Conservation (phyloP, 1,284 basidiomycete genomes). For the Tilletia indica region DNA sequence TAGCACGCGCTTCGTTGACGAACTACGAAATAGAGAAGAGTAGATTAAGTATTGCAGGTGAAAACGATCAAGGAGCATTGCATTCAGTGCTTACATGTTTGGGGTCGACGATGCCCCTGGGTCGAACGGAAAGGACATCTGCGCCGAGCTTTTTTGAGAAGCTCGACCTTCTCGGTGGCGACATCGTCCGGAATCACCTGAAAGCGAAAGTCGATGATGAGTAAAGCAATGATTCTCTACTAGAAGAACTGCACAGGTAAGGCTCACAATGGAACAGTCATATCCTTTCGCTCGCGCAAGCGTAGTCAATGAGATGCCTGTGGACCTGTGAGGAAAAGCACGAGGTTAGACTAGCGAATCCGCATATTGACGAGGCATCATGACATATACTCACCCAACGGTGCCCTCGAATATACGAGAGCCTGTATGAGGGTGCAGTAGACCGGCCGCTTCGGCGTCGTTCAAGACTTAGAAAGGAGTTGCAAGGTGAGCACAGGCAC, state of each 20-base stretch:
- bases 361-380: no score
- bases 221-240: not conserved
- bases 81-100: slow-evolving; percentile 31
- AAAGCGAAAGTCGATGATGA: not conserved
- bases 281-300: slow-evolving; percentile 68
- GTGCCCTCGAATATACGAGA: slow-evolving; percentile 97
- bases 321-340: slow-evolving; percentile 62
- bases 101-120: slow-evolving; percentile 53
- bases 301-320: slow-evolving; percentile 93
- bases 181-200: slow-evolving; percentile 64
- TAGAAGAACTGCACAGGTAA: slow-evolving; percentile 35
- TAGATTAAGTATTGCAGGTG: no score
- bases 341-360: not conserved
- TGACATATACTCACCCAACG: slow-evolving; percentile 64
- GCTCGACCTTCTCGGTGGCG: slow-evolving; percentile 83
- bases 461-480: slow-evolving; percentile 54
- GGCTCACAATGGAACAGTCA: slow-evolving; percentile 59
- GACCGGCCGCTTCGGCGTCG: slow-evolving; percentile 81
- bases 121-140: slow-evolving; percentile 67
- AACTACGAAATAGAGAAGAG: slow-evolving; percentile 27
- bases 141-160: slow-evolving; percentile 82
- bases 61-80: no score
- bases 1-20: slow-evolving; percentile 50
- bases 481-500: not conserved
- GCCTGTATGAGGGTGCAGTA: slow-evolving; percentile 80